phyloP scores from a whole-genome alignment of 2,329 filamentous ascomycete species.

The Penicillium sp. region DNA sequence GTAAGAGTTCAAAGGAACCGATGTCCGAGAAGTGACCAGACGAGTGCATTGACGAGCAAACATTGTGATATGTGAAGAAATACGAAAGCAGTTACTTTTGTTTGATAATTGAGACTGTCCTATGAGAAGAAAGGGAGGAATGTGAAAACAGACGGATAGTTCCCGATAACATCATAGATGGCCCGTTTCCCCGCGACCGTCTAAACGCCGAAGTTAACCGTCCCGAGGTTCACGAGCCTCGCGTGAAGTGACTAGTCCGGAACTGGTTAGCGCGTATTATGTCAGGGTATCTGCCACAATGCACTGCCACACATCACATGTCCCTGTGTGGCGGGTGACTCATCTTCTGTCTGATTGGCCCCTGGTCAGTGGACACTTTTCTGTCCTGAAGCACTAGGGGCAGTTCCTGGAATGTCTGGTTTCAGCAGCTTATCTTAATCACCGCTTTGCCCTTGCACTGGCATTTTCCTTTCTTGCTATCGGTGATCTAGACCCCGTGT shows the following conservation, averaged over 20 bases:
- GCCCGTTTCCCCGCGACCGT: conserved; percentile 22
- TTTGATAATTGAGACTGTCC: background rate
- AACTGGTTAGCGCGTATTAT: background rate
- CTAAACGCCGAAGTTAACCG: conserved; percentile 29
- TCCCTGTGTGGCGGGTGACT: conserved; percentile 22
- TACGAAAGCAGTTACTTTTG: background rate
- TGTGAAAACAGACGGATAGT: background rate
- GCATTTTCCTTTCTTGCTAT: conserved; percentile 5
- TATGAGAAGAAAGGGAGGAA: background rate
- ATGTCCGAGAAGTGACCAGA: conserved; percentile 56
- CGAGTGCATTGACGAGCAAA: conserved; percentile 52
- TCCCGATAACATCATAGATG: conserved; percentile 6
- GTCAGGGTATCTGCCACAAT: background rate
- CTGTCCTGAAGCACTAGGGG: conserved; percentile 23
- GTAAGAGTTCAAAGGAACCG: conserved; percentile 37
- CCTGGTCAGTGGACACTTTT: conserved; percentile 35
- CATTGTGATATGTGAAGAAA: conserved; percentile 27
- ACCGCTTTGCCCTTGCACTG: conserved; percentile 9
- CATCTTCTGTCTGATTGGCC: conserved; percentile 17
- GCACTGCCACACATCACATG: conserved; percentile 5
- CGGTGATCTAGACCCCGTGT: conserved; percentile 1
- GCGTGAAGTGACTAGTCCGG: background rate
- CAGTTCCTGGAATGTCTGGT: conserved; percentile 16
- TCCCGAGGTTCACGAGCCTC: conserved; percentile 19
- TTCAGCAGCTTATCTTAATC: conserved; percentile 15